Evolutionary conservation across 2,329 filamentous ascomycete species (phyloP).

Genomic region (Ophiostoma populinum): DNA sequence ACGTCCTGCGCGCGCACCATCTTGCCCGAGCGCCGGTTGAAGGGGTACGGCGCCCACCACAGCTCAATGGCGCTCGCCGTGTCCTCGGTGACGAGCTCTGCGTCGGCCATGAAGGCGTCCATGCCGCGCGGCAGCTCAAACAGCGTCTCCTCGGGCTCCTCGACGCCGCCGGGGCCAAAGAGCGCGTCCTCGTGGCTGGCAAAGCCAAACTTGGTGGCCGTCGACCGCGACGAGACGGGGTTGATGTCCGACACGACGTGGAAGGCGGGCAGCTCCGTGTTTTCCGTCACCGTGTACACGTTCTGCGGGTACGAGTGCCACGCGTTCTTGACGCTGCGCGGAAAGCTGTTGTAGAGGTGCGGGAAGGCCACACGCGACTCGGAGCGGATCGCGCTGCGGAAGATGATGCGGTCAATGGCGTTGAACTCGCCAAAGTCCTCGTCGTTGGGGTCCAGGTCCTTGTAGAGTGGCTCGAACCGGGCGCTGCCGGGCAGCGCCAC

Average conservation of each 20-base stretch:
- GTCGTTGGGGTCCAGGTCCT: slow-evolving; percentile 96
- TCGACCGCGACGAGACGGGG: slow-evolving; percentile 86
- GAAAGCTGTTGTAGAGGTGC: slow-evolving; percentile 89
- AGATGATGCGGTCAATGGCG: slow-evolving; percentile 97
- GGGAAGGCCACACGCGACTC: slow-evolving; percentile 93
- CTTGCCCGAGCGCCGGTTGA: slow-evolving; percentile 78
- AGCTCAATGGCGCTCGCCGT: slow-evolving; percentile 82
- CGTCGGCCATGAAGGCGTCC: slow-evolving; percentile 78
- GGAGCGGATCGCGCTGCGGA: slow-evolving; percentile 83
- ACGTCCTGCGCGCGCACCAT: slow-evolving; percentile 98
- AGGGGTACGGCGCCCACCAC: slow-evolving; percentile 97
- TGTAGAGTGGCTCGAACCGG: slow-evolving; percentile 91
- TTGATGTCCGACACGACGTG: slow-evolving; percentile 98
- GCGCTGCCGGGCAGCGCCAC: slow-evolving; percentile 96
- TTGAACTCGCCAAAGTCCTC: slow-evolving; percentile 99
- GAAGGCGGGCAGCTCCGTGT: slow-evolving; percentile 80
- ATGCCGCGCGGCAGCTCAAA: slow-evolving; percentile 68
- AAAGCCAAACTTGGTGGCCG: slow-evolving; percentile 86
- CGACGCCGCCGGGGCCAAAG: slow-evolving; percentile 64
- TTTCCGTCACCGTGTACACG: slow-evolving; percentile 77
- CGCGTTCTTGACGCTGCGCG: slow-evolving; percentile 78
- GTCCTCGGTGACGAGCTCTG: slow-evolving; percentile 76
- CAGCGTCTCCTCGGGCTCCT: slow-evolving; percentile 58
- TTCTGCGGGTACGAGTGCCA: slow-evolving; percentile 92
- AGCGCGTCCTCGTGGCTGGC: slow-evolving; percentile 86